Base-by-base conservation (phyloP, 495 filamentous ascomycete genomes). In the Penicillium argentinense region DNA sequence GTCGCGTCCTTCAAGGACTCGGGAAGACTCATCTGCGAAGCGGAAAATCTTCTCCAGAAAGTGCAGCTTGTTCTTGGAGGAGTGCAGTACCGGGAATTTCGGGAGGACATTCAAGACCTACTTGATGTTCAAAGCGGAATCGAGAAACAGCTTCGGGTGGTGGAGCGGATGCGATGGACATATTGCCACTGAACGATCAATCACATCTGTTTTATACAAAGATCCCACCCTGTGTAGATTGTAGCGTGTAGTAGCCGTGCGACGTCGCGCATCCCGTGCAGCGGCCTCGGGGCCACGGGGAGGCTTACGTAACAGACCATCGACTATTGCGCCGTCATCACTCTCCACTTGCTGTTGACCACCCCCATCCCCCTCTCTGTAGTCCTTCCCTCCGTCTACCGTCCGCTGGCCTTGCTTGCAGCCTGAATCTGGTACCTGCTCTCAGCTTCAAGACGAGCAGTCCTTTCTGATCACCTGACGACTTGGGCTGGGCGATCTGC, bases 1-100 rank as follows among this genome's bases (percentile, higher is more conserved):
- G 72, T 85, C 48, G 73, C 97, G 17, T 80, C 82, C 3, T 96
- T 95, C 75, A 92, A 89, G 60, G 89, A 96, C 53, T 88, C 92
- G 53, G 93, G 93, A 21, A 76, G 95, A 24, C 74, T 97, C 24
- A 74, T 98, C 17, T 96, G 87, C 65, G 91, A 98, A 52, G 83
- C 89, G 5, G 88, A 96, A 45, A 73, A 86, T 23, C 68, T 98
- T 12, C 82, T 88, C 25, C 75, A 77, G 49, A 76, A 82, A 22
- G 87, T 87, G 0, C 72, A 72, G 42, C 64, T 57, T 9, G 64
- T 86, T 22, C 72, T 96, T 23, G 88, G 87, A 6, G 75, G 78
- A 3, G 73, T 84, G 16, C 78, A 95, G 17, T 77, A 85, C 54
- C 80, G 80, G 39, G 89, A 95, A 51, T 96, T 98, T 59, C 64